Base-by-base conservation (phyloP, 1,284 basidiomycete species). In the Filobasidium uniguttulatum region DNA sequence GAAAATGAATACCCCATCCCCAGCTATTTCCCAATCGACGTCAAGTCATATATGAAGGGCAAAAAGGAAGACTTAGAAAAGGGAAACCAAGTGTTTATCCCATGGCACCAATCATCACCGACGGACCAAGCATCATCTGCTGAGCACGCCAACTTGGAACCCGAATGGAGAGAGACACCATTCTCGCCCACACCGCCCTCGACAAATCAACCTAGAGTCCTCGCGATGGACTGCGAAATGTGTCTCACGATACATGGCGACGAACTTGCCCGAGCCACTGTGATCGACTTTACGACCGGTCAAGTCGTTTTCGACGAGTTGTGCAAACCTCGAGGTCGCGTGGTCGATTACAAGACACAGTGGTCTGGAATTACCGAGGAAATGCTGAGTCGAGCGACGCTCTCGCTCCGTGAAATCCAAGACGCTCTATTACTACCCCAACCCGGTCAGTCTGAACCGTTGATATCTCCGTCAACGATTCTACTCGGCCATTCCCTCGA, bases 401-500 rank as follows among this genome's bases (percentile, higher is more conserved):
- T 84, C 0, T 83, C 82, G 0, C 77, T 89, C 15, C 67, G 77
- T 1, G 73, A 85, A 55, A 82, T 90, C 3, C 90, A 93, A 65
- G 60, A 72, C 0, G 75, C 81, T 37, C 66, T 90, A 20, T 67
- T 87, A 45, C 67, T 69, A 9, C 40, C 25, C 3, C 19, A 23
- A 26, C 25, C 26, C 40, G 68, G 79, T 15, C 69, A 55, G 63
- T 77, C 57, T 19, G n/a, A n/a, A n/a, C 57, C 62, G 8, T 50
- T 70, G 47, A 71, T 70, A 56, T 74, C 73, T 1, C 77, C 79
- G 0, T 81, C 81, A 0, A 85, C 87, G 1, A 83, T 91, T 59
- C 79, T 94, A 15, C 72, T 94, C n/a, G 90, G 90, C 0, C 90
- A 94, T 65, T 91, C 87, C 2, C 78, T 94, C 44, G 89, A 93